Evolutionary conservation across 2,329 filamentous ascomycete genomes (phyloP).

Genomic region (Diaporthe capsici): DNA sequence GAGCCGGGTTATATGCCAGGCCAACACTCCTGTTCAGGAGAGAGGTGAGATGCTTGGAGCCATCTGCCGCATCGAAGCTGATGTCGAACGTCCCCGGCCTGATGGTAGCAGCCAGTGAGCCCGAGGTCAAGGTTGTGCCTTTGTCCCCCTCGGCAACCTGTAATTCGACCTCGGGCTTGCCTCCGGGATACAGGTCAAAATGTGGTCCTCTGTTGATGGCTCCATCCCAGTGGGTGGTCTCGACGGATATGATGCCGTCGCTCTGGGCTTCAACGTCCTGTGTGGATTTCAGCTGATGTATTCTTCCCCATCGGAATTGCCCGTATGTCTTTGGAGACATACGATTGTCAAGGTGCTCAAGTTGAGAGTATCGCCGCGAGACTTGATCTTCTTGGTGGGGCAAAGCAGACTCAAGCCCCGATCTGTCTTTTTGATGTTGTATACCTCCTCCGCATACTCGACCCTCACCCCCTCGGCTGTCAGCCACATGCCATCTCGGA

Average conservation of each 20-base stretch:
- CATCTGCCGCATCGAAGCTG: constrained; percentile 65
- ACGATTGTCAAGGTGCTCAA: constrained; percentile 67
- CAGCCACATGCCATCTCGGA: constrained; percentile 78
- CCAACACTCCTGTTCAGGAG: constrained; percentile 69
- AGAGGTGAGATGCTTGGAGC: constrained; percentile 66
- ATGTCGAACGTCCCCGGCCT: constrained; percentile 67
- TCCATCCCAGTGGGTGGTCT: constrained; percentile 71
- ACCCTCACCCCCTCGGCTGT: constrained; percentile 71
- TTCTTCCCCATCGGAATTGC: not conserved
- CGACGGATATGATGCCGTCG: constrained; percentile 72
- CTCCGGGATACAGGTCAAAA: constrained; percentile 70
- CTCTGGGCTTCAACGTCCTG: constrained; percentile 69
- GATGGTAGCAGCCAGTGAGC: constrained; percentile 66
- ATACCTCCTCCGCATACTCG: constrained; percentile 77
- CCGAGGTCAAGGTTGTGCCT: constrained; percentile 65
- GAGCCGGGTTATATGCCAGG: constrained; percentile 68
- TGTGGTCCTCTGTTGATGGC: constrained; percentile 65
- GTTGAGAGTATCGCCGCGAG: constrained; percentile 70
- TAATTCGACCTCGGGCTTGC: constrained; percentile 58
- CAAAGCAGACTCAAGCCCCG: constrained; percentile 69
- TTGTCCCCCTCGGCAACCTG: constrained; percentile 57
- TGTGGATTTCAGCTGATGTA: constrained; percentile 36
- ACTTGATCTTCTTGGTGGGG: constrained; percentile 68
- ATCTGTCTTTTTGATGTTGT: constrained; percentile 63
- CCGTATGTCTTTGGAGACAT: constrained; percentile 41